Base-by-base conservation (phyloP, 768 basidiomycete species). In the Lactarius deliciosus region DNA sequence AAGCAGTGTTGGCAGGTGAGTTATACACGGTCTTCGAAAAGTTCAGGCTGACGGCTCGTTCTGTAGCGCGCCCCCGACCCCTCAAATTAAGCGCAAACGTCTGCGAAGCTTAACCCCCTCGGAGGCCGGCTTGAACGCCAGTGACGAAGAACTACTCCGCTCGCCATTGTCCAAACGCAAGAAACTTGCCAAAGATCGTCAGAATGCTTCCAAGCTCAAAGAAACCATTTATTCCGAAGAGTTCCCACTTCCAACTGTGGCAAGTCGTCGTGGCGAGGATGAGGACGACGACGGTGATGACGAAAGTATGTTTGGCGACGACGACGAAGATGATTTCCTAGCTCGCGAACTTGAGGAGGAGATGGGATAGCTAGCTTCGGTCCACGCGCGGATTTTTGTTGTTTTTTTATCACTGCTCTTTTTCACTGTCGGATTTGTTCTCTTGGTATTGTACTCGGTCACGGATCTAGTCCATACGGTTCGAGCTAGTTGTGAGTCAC, bases 161-260 rank as follows among this genome's bases (percentile, higher is more conserved):
- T 92, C 90, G 2, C 91, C 90, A 1, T 79, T 91, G 50, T 85
- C 90, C 22, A 94, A 94, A 77, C 85, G 92, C 75, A 92, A 91
- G 79, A 91, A 87, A 76, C 71, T 92, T 45, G 84, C 82, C 8
- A 81, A 86, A 15, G 87, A 86, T 50, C 84, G 91, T 50, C 81
- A 81, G 15, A 86, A 87, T 59, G 77, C 81, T 63, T 92, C 91
- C 20, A 83, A 81, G 72, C 78, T 91, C 62, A 92, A 92, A 74
- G 87, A 88, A 70, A 61, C 68, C 40, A 70, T 69, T 36, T 60
- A 65, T n/a, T n/a, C 58, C 1, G 63, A 67, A 50, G 71, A 72
- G 54, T 43, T 65, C 16, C 61, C 57, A n/a, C 64, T 55, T 28
- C 61, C 61, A 10, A 61, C 61, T 1, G 38, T 67, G 32, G 30